phyloP scores from a whole-genome alignment of 176 grass and related monocot species.

The Pontederia paniculata region DNA sequence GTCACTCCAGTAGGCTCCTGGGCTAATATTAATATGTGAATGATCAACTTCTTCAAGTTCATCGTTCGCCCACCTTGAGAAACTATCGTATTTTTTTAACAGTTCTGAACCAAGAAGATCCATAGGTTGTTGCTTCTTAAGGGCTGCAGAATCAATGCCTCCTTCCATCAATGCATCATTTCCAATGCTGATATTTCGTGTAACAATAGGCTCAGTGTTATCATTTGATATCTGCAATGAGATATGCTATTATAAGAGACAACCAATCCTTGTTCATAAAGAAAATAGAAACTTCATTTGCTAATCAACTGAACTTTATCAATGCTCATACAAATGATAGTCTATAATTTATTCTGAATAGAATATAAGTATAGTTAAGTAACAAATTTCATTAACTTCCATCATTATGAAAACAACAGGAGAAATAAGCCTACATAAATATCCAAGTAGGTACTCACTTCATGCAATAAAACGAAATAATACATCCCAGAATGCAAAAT shows the following conservation, averaged over 20 bases:
- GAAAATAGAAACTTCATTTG: neutral
- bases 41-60: constrained; percentile 78
- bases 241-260: neutral
- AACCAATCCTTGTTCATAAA: neutral
- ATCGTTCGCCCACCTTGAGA: constrained; percentile 84
- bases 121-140: constrained; percentile 54
- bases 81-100: constrained; percentile 94
- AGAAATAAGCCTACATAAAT: too few species aligned
- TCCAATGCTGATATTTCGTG: constrained; percentile 26
- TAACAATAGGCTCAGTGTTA: constrained; percentile 26
- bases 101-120: constrained; percentile 57
- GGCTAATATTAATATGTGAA: constrained; percentile 62
- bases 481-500: too few species aligned
- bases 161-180: constrained; percentile 33
- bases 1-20: constrained; percentile 58
- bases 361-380: too few species aligned
- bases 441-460: too few species aligned
- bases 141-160: constrained; percentile 24
- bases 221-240: constrained; percentile 33
- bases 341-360: too few species aligned
- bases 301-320: neutral
- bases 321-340: too few species aligned
- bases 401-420: too few species aligned
- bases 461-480: too few species aligned
- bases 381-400: too few species aligned